These are phyloP conservation scores for Cercospora zeae-maydis DNA, from an alignment of 2,329 filamentous ascomycete genomes.

Conservation along the genomic window DNA sequence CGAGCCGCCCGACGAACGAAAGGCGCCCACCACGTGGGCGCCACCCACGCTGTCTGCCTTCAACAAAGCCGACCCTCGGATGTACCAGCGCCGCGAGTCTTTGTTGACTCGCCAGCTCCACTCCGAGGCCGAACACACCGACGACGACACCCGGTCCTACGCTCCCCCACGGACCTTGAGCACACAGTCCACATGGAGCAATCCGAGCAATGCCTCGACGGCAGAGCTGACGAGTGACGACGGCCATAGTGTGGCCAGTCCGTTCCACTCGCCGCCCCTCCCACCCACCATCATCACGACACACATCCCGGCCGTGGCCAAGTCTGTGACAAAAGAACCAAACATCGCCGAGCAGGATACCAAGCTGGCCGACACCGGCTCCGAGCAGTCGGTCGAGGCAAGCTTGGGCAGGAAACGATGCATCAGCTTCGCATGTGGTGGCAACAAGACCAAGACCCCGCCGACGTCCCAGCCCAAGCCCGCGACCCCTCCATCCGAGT, in stretches of 20 bases:
- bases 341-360: conserved; percentile 40
- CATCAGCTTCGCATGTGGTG: conserved; percentile 82
- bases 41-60: conserved; percentile 16
- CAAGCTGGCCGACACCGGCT: conserved; percentile 30
- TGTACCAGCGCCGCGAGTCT: conserved; percentile 65
- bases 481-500: conserved; percentile 30
- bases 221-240: conserved; percentile 94
- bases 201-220: conserved; percentile 74
- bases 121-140: conserved; percentile 49
- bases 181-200: conserved; percentile 70
- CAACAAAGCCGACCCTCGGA: conserved; percentile 45
- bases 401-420: conserved; percentile 73
- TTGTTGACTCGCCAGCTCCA: conserved; percentile 80
- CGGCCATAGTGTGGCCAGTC: conserved; percentile 69
- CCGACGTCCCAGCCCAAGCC: conserved; percentile 36
- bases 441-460: conserved; percentile 53
- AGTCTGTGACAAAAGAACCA: conserved; percentile 38
- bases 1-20: conserved; percentile 71
- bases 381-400: conserved; percentile 59
- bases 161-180: conserved; percentile 44
- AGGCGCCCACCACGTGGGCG: conserved; percentile 9
- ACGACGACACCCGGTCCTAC: conserved; percentile 33
- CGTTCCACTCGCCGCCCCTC: conserved; percentile 78
- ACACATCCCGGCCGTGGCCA: conserved; percentile 40
- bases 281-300: conserved; percentile 52